phyloP scores from a whole-genome alignment of 306 rosid genomes.

The Sophora flavescens region DNA sequence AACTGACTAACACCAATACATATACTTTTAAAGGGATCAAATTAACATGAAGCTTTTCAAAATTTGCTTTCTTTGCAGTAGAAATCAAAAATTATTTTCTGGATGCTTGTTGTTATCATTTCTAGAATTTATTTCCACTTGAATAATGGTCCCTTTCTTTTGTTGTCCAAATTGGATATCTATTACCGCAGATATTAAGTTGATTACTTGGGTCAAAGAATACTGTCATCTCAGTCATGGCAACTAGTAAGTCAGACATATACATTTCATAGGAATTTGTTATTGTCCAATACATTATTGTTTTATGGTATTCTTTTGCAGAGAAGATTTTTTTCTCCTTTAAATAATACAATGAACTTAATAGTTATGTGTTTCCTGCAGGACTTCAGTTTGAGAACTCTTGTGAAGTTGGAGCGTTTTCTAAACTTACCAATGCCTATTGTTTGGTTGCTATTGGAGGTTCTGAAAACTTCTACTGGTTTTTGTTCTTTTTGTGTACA shows the following conservation, averaged over 20 bases:
- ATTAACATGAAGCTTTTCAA: too few relatives aligned
- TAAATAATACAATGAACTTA: conserved; percentile 1
- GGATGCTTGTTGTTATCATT: not conserved
- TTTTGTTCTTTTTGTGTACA: not conserved
- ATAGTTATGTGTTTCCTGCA: conserved; percentile 36
- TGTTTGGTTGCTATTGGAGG: conserved; percentile 93
- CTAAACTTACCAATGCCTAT: conserved; percentile 89
- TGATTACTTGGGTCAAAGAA: conserved; percentile 22
- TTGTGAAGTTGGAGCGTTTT: conserved; percentile 82
- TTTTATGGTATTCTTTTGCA: not conserved
- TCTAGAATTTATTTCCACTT: too few relatives aligned
- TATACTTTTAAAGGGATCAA: too few relatives aligned
- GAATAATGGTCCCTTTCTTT: not conserved
- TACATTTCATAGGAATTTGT: conserved; percentile 7
- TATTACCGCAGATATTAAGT: conserved; percentile 37
- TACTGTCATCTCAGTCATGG: conserved; percentile 42
- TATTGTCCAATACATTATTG: not conserved
- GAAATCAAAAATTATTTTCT: not conserved
- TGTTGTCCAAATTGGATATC: conserved; percentile 4
- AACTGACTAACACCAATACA: too few relatives aligned
- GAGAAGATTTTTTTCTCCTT: not conserved
- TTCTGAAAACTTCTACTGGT: conserved; percentile 85
- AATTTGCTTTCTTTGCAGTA: too few relatives aligned
- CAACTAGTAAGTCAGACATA: conserved; percentile 44
- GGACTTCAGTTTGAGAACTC: conserved; percentile 88